Evolutionary conservation across 2,329 filamentous ascomycete species (phyloP).

Genomic region (Fusarium denticulatum): DNA sequence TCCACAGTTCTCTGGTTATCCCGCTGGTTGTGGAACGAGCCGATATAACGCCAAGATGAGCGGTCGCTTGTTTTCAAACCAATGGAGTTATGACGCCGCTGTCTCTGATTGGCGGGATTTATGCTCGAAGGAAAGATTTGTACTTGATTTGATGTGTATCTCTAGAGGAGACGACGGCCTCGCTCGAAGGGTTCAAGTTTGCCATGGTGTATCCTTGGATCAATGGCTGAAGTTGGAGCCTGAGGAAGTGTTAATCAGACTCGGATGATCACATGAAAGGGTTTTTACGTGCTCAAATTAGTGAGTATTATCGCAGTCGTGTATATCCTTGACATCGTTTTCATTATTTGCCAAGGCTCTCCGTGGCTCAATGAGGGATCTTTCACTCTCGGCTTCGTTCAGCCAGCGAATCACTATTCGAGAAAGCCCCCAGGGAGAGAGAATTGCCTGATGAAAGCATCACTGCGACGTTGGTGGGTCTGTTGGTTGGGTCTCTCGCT

Average conservation of each 20-base stretch:
- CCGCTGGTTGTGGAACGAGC: background rate
- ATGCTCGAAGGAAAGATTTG: fast-evolving
- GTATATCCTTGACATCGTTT: too few relatives aligned
- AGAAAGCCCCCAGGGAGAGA: too few relatives aligned
- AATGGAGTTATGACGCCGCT: fast-evolving
- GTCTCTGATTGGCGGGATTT: background rate
- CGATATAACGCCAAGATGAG: background rate
- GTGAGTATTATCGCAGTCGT: too few relatives aligned
- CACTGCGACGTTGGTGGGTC: background rate
- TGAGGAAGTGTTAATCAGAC: background rate
- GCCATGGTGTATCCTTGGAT: background rate
- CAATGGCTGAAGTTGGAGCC: background rate
- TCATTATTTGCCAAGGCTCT: too few relatives aligned
- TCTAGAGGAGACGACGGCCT: background rate
- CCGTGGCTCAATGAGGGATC: fast-evolving
- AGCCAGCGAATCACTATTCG: fast-evolving
- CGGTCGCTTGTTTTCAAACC: background rate
- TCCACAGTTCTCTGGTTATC: background rate
- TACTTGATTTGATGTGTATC: background rate
- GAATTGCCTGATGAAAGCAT: background rate
- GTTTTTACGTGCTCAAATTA: too few relatives aligned
- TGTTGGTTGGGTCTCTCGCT: background rate
- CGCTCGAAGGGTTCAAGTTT: background rate
- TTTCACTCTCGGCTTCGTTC: background rate
- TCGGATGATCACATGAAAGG: background rate